A percentile compares a stretch with the other conserved stretches of the same genome.
Evolutionary conservation across 2,329 filamentous ascomycete genomes (phyloP).

Genomic region (Hymenoscyphus repandus): DNA sequence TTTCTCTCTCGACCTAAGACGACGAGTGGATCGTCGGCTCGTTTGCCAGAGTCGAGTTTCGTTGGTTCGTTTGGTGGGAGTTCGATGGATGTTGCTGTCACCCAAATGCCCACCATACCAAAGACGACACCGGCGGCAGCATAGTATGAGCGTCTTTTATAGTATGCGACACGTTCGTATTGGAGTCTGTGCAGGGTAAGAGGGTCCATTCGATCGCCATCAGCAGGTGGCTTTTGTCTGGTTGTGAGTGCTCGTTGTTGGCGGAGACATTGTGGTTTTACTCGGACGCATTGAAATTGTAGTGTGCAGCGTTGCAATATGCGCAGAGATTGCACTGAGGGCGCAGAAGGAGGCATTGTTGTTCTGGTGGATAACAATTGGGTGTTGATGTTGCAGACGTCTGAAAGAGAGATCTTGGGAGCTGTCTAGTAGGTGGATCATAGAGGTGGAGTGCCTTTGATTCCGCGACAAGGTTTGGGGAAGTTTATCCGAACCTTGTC

Average conservation of each 20-base stretch:
- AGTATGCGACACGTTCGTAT: conserved; percentile 21
- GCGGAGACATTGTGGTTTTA: conserved; percentile 6
- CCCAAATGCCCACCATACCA: conserved; percentile 29
- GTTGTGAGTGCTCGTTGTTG: conserved; percentile 7
- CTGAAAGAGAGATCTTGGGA: neutral
- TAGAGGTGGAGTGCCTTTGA: neutral
- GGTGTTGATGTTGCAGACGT: neutral
- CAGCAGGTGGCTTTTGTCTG: conserved; percentile 2
- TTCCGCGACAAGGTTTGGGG: too few relatives aligned
- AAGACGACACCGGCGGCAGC: conserved; percentile 23
- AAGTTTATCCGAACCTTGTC: too few relatives aligned
- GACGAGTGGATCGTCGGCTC: conserved; percentile 25
- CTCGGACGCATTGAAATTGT: conserved; percentile 8
- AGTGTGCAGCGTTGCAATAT: conserved; percentile 1
- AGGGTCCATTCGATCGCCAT: conserved; percentile 16
- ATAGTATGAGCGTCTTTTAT: conserved; percentile 29
- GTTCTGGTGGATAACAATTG: neutral
- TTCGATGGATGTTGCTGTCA: conserved; percentile 28
- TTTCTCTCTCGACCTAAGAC: conserved; percentile 28
- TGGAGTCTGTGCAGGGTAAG: conserved; percentile 28
- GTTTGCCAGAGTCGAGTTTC: conserved; percentile 13
- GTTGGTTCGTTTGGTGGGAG: conserved; percentile 14
- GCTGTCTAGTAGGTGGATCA: too few relatives aligned
- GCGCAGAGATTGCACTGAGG: conserved; percentile 9
- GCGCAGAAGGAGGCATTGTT: conserved; percentile 22